A percentile compares a stretch with the other conserved stretches of the same genome.
These are phyloP conservation scores for Calonectria hawksworthii DNA, from an alignment of 2,329 filamentous ascomycete species.

Conservation along the genomic window DNA sequence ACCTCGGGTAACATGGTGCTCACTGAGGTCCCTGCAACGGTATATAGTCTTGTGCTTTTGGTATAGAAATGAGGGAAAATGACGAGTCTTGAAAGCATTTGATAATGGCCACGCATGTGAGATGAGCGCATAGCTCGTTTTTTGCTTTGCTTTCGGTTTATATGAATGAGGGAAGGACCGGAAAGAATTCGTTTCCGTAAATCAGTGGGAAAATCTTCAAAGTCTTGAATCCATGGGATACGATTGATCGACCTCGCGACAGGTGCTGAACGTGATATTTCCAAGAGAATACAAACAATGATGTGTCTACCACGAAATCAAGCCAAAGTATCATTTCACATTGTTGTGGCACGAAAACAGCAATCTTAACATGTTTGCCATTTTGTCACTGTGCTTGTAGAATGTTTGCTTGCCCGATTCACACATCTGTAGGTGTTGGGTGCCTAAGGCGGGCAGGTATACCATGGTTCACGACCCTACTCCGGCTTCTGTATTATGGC, in stretches of 20 bases:
- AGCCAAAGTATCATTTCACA: no score
- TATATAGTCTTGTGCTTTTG: constrained; percentile 1
- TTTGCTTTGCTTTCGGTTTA: neutral
- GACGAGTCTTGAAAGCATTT: neutral
- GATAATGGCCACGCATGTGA: neutral
- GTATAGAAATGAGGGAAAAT: neutral
- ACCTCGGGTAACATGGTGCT: neutral
- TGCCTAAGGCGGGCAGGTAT: no score
- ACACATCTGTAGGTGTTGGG: no score
- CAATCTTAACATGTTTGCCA: neutral
- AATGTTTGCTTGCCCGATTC: no score
- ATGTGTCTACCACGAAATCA: no score
- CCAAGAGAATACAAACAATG: no score
- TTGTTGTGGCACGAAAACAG: neutral
- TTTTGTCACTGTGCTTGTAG: neutral
- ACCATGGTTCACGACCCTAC: no score
- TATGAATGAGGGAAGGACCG: neutral
- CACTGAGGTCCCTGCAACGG: neutral
- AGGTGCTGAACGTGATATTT: neutral
- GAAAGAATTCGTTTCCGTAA: no score
- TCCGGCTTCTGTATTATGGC: no score
- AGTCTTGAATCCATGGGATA: neutral
- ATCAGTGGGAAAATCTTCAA: neutral
- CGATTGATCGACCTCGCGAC: neutral
- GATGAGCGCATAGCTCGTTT: neutral